Conservation (phyloP, 805 yeast genomes). For the Starmerella geochares region DNA sequence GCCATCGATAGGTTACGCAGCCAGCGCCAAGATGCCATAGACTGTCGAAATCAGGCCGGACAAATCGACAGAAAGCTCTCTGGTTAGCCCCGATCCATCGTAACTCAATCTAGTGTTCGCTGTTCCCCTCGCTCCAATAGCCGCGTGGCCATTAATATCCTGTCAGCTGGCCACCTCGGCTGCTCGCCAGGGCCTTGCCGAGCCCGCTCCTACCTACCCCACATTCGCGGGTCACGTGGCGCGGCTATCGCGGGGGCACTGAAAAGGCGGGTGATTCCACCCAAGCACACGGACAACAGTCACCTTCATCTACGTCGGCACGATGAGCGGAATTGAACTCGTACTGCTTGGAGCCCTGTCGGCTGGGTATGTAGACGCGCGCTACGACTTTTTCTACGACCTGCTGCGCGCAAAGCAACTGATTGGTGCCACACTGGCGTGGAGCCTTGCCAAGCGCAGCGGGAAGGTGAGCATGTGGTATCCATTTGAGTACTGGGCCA, state of each 20-base stretch:
- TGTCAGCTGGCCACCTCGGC: slow-evolving; percentile 6
- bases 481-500: slow-evolving; percentile 48
- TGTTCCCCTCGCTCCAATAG: not conserved
- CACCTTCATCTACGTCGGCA: not conserved
- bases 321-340: slow-evolving; percentile 3
- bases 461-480: slow-evolving; percentile 54
- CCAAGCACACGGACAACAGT: not conserved
- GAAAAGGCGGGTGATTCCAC: slow-evolving; percentile 1
- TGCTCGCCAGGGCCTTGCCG: slow-evolving; percentile 5
- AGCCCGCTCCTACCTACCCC: not conserved
- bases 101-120: no score
- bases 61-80: no score
- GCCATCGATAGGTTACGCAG: no score
- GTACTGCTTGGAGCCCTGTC: slow-evolving; percentile 23
- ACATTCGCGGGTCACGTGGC: not conserved
- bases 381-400: slow-evolving; percentile 19
- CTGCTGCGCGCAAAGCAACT: slow-evolving; percentile 13
- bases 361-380: slow-evolving; percentile 20
- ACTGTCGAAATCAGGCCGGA: no score
- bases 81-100: no score
- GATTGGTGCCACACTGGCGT: slow-evolving; percentile 6
- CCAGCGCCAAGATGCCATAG: no score
- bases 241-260: not conserved
- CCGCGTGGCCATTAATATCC: not conserved
- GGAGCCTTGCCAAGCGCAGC: slow-evolving; percentile 11